Conservation (phyloP, 73 alveolate genomes). For the Paramecium primaurelia region DNA sequence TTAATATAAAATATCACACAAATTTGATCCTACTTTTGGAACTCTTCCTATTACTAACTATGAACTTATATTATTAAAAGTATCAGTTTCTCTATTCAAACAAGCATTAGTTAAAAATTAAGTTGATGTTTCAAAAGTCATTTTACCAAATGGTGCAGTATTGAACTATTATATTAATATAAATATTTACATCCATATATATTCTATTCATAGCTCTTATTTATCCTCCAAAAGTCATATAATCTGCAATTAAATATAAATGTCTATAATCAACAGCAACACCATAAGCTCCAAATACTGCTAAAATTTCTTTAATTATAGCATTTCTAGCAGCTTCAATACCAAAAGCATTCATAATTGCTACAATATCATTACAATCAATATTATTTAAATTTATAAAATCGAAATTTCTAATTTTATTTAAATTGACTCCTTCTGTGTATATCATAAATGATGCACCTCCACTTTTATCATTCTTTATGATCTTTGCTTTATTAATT, state of each 20-base stretch:
- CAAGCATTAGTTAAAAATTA: conserved; percentile 69
- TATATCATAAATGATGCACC: conserved; percentile 62
- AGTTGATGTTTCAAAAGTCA: conserved; percentile 76
- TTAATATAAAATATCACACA: conserved; percentile 65
- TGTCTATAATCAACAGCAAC: conserved; percentile 96
- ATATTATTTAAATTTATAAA: conserved; percentile 87
- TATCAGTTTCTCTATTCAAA: conserved; percentile 68
- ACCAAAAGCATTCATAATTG: conserved; percentile 90
- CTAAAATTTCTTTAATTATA: conserved; percentile 90
- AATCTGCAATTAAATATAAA: conserved; percentile 95
- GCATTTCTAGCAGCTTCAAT: conserved; percentile 97
- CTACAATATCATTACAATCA: conserved; percentile 90
- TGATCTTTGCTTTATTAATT: conserved; percentile 62
- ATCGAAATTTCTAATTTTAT: conserved; percentile 78
- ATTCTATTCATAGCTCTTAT: conserved; percentile 75
- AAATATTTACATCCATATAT: conserved; percentile 52
- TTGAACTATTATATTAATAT: neutral
- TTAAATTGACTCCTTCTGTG: conserved; percentile 95
- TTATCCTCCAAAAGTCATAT: conserved; percentile 96
- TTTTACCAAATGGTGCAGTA: conserved; percentile 77
- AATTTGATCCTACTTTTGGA: conserved; percentile 79
- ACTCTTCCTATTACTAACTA: conserved; percentile 77
- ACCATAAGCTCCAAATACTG: conserved; percentile 94
- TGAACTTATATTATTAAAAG: conserved; percentile 68
- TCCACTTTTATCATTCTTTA: conserved; percentile 65